phyloP scores from a whole-genome alignment of 768 basidiomycete genomes.

The Pilatotrama ljubarskyi region DNA sequence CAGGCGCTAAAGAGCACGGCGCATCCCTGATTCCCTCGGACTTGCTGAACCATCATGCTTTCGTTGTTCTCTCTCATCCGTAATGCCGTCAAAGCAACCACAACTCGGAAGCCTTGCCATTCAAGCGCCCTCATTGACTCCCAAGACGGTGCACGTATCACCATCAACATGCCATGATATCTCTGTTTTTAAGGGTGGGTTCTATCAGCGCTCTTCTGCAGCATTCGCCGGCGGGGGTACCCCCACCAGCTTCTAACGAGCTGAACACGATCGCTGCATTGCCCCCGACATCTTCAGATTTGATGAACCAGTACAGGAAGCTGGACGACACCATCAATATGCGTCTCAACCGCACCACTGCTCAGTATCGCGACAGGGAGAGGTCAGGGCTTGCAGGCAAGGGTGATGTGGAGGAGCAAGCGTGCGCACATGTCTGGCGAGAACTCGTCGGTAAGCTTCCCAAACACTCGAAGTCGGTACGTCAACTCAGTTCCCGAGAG shows the following conservation, averaged over 20 bases:
- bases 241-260: background rate
- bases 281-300: conserved; percentile 48
- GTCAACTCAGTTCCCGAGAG: conserved; percentile 20
- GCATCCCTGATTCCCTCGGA: background rate
- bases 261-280: background rate
- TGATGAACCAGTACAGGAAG: conserved; percentile 78
- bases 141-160: conserved; percentile 72
- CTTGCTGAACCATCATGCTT: background rate
- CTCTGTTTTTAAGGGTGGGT: conserved; percentile 72
- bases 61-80: background rate
- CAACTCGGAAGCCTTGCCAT: conserved; percentile 67
- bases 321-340: conserved; percentile 80
- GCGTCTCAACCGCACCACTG: conserved; percentile 78
- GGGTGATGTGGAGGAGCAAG: conserved; percentile 66
- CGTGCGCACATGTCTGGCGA: conserved; percentile 75
- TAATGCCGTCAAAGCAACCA: conserved; percentile 46
- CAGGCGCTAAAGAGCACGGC: background rate
- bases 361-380: conserved; percentile 72
- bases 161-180: conserved; percentile 72
- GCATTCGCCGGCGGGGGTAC: background rate
- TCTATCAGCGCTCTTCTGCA: conserved; percentile 4
- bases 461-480: background rate
- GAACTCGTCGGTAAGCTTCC: conserved; percentile 68
- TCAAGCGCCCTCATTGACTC: conserved; percentile 58
- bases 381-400: conserved; percentile 46